These are phyloP conservation scores for Striga hermonthica DNA, from an alignment of 305 asterid genomes.

Conservation along the genomic window DNA sequence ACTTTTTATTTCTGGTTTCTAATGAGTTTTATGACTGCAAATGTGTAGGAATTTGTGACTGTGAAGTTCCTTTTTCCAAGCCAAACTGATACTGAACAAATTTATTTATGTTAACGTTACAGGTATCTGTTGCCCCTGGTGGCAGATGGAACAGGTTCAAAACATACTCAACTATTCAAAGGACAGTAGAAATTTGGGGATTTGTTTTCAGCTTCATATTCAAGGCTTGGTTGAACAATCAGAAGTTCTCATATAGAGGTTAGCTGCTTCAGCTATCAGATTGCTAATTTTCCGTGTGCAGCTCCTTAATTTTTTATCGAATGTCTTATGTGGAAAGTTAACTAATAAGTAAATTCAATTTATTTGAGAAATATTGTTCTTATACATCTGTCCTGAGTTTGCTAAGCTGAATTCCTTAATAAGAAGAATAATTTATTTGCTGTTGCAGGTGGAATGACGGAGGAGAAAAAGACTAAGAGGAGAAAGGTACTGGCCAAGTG, in stretches of 20 bases:
- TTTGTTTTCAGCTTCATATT: conserved; percentile 78
- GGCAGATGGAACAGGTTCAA: conserved; percentile 95
- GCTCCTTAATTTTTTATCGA: background rate
- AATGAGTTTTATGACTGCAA: background rate
- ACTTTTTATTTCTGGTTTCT: background rate
- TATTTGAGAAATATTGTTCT: background rate
- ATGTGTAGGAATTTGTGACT: background rate
- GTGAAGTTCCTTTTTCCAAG: background rate
- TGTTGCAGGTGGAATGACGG: conserved; percentile 13
- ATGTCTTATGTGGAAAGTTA: too few species aligned
- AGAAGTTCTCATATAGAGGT: conserved; percentile 86
- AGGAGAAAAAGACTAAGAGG: background rate
- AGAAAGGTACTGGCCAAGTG: conserved; percentile 6
- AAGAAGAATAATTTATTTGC: background rate
- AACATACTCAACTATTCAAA: conserved; percentile 90
- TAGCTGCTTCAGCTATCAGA: conserved; percentile 31
- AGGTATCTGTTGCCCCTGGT: conserved; percentile 94
- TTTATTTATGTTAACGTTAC: conserved; percentile 25
- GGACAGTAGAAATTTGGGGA: conserved; percentile 98
- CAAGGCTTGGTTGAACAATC: conserved; percentile 81
- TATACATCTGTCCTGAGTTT: background rate
- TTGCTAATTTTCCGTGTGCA: background rate
- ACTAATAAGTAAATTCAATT: background rate
- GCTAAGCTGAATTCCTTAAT: background rate
- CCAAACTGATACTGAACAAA: conserved; percentile 9